Evolutionary conservation across 148 eudicot genomes (phyloP), one percentile per base, ranked within the genome.

Genomic region (Selenicereus undatus): DNA sequence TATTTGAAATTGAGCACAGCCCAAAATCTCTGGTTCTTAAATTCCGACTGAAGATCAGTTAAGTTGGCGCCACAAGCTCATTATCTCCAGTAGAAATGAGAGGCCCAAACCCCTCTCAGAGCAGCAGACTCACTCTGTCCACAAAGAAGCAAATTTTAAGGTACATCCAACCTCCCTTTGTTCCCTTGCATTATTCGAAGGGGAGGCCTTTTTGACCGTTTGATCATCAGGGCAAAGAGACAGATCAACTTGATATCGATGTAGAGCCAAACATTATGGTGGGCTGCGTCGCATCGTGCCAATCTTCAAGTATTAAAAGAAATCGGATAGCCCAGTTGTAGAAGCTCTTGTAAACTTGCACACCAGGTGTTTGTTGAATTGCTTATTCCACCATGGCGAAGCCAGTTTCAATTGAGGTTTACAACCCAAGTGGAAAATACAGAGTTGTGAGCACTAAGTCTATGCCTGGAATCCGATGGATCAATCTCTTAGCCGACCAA

Each of bases 381-480:
- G 65, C 50, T 68, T 32, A 8, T 45, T 79, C 39, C 72, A 71
- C 60, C 62, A 93, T 93, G 98, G 96, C 98, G 1, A 93, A 89
- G 74, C 98, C 99, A 30, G 89, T 93, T 66, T 91, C 95, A 73
- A 90, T 95, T 73, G 97, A 95, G 82, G 97, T 95, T 8, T 92
- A 91, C 87, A 95, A 95, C 77, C 99, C 99, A 21, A 90, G 79
- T 85, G 99, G 99, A n/a, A 95, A 92, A 78, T 93, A 93, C 88
- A 92, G 99, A 87, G 99, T 95, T 43, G 76, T 95, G 54, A 95
- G 99, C 92, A 95, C 99, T 4, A 95, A 95, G 58, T 81, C 99
- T 74, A 95, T 95, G 99, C 99, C 99, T 24, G 99, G 99, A 18
- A 93, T 94, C 62, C 85, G 99, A 20, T 95, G 99, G 99, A 93